A percentile compares a stretch with the other conserved stretches of the same genome.
Evolutionary conservation across 495 filamentous ascomycete species (phyloP).

Genomic region (Xylaria sp.): DNA sequence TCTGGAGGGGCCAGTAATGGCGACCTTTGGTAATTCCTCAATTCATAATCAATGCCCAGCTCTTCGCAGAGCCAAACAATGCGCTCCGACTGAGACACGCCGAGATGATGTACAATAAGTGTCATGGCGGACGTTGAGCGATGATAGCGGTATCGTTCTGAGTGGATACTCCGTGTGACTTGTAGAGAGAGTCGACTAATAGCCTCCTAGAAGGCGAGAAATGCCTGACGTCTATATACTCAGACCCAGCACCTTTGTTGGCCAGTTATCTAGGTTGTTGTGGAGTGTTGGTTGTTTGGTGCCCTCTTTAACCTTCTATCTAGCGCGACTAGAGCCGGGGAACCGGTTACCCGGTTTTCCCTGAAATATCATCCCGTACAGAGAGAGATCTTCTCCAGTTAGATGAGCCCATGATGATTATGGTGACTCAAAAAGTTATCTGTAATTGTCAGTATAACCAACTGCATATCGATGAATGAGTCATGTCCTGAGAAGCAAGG

Average conservation of each 20-base stretch:
- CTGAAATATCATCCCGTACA: neutral
- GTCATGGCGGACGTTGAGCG: conserved; percentile 30
- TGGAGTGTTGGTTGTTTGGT: neutral
- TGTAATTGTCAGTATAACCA: neutral
- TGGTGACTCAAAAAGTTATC: neutral
- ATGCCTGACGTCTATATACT: neutral
- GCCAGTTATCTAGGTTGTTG: neutral
- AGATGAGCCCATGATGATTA: neutral
- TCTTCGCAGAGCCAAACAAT: conserved; percentile 70
- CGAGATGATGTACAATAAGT: conserved; percentile 66
- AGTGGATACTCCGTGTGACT: neutral
- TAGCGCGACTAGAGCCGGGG: neutral
- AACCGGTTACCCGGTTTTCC: neutral
- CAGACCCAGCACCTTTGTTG: neutral
- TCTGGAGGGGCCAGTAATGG: conserved; percentile 62
- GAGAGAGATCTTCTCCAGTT: neutral
- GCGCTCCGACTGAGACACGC: conserved; percentile 65
- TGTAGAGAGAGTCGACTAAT: neutral
- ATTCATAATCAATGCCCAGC: conserved; percentile 59
- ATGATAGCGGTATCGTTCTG: neutral
- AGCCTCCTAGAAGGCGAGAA: neutral
- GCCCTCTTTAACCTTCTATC: neutral
- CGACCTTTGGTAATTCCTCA: conserved; percentile 57
- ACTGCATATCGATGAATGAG: neutral
- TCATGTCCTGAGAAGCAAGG: neutral